phyloP scores from a whole-genome alignment of 1,139 yeast species.

The Komagataea norvegica region DNA sequence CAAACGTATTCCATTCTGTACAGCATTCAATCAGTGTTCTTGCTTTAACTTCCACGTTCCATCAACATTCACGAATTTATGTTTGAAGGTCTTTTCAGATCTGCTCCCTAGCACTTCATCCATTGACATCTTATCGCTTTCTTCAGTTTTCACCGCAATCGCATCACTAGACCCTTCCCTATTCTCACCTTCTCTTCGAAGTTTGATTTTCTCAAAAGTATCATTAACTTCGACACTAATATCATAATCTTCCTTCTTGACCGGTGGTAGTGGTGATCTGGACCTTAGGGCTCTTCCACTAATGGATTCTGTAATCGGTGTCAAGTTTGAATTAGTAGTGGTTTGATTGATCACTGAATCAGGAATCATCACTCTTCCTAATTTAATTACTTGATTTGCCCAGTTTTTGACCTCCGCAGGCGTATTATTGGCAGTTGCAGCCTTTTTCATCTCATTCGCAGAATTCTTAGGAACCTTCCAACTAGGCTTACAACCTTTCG shows the following conservation, averaged over 20 bases:
- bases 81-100: constrained; percentile 3
- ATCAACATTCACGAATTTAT: constrained; percentile 4
- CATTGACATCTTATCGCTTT: constrained; percentile 9
- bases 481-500: constrained; percentile 62
- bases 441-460: constrained; percentile 22
- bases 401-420: constrained; percentile 40
- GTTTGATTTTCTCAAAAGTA: constrained; percentile 1
- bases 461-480: constrained; percentile 59
- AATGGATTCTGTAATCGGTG: constrained; percentile 1
- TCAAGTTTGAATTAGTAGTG: constrained; percentile 2
- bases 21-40: no score
- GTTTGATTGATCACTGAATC: constrained; percentile 21
- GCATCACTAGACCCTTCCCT: background rate
- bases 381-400: constrained; percentile 64
- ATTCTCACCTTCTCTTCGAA: background rate
- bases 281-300: constrained; percentile 18
- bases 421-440: background rate
- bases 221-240: constrained; percentile 7
- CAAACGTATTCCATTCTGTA: no score
- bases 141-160: background rate
- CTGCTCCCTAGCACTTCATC: constrained; percentile 7
- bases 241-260: constrained; percentile 13
- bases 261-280: constrained; percentile 12
- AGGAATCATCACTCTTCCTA: constrained; percentile 71
- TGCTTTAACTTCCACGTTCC: constrained; percentile 5